phyloP scores from a whole-genome alignment of 2,329 filamentous ascomycete genomes.

The Leptodontidium sp. region DNA sequence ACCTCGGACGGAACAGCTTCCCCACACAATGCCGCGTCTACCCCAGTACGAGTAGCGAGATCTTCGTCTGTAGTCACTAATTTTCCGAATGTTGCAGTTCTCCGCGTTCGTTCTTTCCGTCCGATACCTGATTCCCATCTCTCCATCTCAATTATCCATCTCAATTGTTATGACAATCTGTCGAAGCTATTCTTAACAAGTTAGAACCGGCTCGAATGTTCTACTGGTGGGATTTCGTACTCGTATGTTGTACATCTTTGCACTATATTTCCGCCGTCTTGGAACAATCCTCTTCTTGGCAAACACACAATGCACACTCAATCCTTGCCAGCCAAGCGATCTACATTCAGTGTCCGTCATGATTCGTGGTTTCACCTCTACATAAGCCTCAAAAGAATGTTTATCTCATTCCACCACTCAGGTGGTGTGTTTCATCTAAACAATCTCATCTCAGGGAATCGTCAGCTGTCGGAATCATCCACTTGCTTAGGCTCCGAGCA shows the following conservation, averaged over 20 bases:
- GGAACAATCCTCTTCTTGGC: constrained; percentile 1
- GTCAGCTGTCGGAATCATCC: background rate
- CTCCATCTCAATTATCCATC: background rate
- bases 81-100: background rate
- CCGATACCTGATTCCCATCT: background rate
- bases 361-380: constrained; percentile 14
- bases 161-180: background rate
- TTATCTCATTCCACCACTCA: constrained; percentile 18
- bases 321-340: constrained; percentile 17
- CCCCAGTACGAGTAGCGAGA: background rate
- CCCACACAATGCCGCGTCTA: constrained; percentile 2
- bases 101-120: constrained; percentile 5
- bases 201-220: background rate
- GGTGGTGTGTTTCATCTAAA: constrained; percentile 6
- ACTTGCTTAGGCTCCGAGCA: background rate
- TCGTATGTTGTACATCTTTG: background rate
- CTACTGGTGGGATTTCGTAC: constrained; percentile 7
- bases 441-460: background rate
- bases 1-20: constrained; percentile 3
- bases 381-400: constrained; percentile 8
- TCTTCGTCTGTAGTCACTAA: background rate
- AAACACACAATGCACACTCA: background rate
- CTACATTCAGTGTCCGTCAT: background rate
- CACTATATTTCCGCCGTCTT: constrained; percentile 5
- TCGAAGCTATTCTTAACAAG: background rate